Base-by-base conservation (phyloP, 495 filamentous ascomycete species). In the Xylaria grammica region DNA sequence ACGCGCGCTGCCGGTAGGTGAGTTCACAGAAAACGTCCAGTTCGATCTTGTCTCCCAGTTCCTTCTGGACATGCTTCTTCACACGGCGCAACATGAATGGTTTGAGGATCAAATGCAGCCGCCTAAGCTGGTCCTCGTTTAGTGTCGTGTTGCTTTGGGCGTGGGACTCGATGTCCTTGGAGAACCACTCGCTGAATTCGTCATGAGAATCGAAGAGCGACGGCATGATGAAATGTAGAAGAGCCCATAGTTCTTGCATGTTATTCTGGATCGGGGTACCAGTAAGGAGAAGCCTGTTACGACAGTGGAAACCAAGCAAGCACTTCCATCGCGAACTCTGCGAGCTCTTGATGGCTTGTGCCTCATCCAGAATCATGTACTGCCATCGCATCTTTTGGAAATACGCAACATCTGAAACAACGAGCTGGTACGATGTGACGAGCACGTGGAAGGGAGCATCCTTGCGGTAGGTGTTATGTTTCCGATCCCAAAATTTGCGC, bases 141-240 rank as follows among this genome's bases (percentile, higher is more conserved):
- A 99, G 87, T 75, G 98, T 97, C 32, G 95, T 98, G 77, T 99
- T 98, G 77, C 92, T 97, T 77, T 97, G 94, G 10, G 95, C 96
- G 69, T 99, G 95, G 30, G 93, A 97, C 77, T 99, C 95, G 69
- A 99, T 99, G 70, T 99, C 95, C 75, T 98, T 98, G 34, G 96
- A 98, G 78, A 99, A 99, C 95, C 95, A 99, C 72, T 99, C 95
- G 80, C 93, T 97, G 76, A 99, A 99, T 74, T 99, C 95, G 73
- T 99, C 95, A 75, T 99, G 95, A 3, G 93, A 97, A 74, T 99
- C 95, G 77, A 99, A 99, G 24, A 99, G 81, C 42, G 90, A 96
- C 13, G 95, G 95, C 95, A 99, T 99, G 81, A 99, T 99, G 77
- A 99, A 99, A 83, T 99, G 95, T 38, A 99, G 81, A 65, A 99